Evolutionary conservation across 2,329 filamentous ascomycete genomes (phyloP), one percentile per base, ranked within the genome.

Genomic region (Calonectria honghensis): DNA sequence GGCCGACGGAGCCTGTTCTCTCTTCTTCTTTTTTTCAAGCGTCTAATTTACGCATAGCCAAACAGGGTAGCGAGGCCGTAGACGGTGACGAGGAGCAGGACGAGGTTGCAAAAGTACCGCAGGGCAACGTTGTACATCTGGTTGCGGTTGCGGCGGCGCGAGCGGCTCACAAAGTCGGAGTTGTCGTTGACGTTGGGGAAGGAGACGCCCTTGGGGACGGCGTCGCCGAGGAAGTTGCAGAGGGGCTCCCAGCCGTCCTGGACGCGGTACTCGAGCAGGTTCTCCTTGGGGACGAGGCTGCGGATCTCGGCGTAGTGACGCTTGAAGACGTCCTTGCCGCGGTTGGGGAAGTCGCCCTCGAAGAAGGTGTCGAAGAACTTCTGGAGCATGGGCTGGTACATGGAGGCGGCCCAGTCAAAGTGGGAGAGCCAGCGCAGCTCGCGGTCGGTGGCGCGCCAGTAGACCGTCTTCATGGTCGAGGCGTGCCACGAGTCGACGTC

Each of bases 351-450:
- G 81, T 94, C 92, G 66, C 91, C 91, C 75, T 91, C 88, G 88
- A 93, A 94, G 85, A 93, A 94, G 71, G 88, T 89, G 79, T 91
- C 89, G 85, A 93, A 94, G 86, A 94, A 93, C 84, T 92, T 93
- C 83, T 89, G 88, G 73, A 94, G 88, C 92, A 94, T 94, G 50
- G 92, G 92, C 82, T 93, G 90, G 86, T 94, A 93, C 87, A 93
- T 91, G 82, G 90, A 87, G 10, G 92, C 91, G 29, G 90, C 92
- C 92, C 92, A 94, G 85, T 90, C 90, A 78, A 84, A 81, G 73
- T 80, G 70, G 11, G 81, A 82, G 5, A 87, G 77, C 81, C 81
- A 83, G 45, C 80, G 79, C 52, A 83, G 87, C 84, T 93, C 91
- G 6, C 88, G 89, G 82, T 94, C 92, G 31, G 89, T 93, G 66